Base-by-base conservation (phyloP, 164 flowering plant genomes). In the Umbellularia californica region DNA sequence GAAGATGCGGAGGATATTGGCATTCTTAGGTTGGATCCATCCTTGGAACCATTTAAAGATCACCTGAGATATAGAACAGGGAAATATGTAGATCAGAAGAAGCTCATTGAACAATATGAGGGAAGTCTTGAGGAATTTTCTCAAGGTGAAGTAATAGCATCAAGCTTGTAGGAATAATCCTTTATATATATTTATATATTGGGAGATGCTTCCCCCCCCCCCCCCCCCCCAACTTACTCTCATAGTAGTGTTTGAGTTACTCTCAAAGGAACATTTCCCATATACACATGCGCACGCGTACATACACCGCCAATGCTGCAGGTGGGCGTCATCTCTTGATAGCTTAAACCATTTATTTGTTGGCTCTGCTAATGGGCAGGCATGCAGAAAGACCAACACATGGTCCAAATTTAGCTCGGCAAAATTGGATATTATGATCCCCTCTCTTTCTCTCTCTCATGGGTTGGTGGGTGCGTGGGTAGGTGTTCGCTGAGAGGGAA, bases 121-220 rank as follows among this genome's bases (percentile, higher is more conserved):
- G 98, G 92, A 71, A 82, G 93, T 75, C 89, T 95, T 52, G 92
- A 92, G 78, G 89, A 92, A 81, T 93, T 93, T 83, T 87, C 99
- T 74, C 78, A 78, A 90, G 99, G 99, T 93, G 23, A 65, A 70
- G 65, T 77, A 33, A 27, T 64, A 20, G 65, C 25, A 19, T 65
- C 1, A 14, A 66, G 9, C 33, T 28, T 33, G 30, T 17, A 52
- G 47, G 47, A 41, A 41, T 41, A 1, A 41, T 41, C 47, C 10
- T 41, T 41, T 41, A 7, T 41, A 41, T 41, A 41, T 41, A 41
- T 41, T 17, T 55, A 55, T 4, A 52, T 52, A 52, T 52, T 52
- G 19, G 5, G 33, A 30, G 33, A 13, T 52, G 58, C 2, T 52
- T 52, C 58, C 3, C 0, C 28, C 30, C 4, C 33, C 5, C 33